Evolutionary conservation across 495 filamentous ascomycete genomes (phyloP).

Genomic region (Penicillium pulvis): DNA sequence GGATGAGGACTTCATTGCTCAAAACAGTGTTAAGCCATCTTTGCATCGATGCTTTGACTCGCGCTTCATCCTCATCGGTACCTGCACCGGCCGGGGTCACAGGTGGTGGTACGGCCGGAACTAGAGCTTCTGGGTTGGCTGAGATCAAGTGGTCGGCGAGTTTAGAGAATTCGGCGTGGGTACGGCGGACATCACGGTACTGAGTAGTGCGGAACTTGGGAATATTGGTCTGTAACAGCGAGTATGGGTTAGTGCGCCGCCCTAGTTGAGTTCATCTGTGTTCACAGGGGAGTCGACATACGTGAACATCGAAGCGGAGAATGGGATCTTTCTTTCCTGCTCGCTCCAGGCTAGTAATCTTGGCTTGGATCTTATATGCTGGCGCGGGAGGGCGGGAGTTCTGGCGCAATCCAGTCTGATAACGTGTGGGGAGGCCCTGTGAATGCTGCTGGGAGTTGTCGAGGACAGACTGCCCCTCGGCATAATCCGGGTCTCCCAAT

Average conservation of each 20-base stretch:
- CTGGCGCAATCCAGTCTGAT: constrained; percentile 48
- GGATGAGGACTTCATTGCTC: constrained; percentile 86
- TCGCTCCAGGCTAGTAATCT: constrained; percentile 89
- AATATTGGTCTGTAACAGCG: constrained; percentile 79
- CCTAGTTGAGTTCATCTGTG: background rate
- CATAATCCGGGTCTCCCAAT: constrained; percentile 40
- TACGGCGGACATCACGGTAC: constrained; percentile 93
- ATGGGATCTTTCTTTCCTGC: constrained; percentile 95
- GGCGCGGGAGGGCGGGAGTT: constrained; percentile 47
- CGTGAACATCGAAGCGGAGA: constrained; percentile 94
- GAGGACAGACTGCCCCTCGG: constrained; percentile 37
- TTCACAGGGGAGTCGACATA: constrained; percentile 46
- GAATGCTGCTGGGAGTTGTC: constrained; percentile 50
- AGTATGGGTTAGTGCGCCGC: background rate
- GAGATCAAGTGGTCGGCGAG: constrained; percentile 93
- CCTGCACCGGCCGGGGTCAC: constrained; percentile 92
- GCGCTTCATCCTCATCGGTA: constrained; percentile 92
- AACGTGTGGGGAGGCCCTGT: constrained; percentile 46
- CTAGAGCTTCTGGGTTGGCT: constrained; percentile 94
- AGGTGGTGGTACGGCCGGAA: constrained; percentile 91
- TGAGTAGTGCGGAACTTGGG: constrained; percentile 97
- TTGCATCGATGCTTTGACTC: constrained; percentile 87
- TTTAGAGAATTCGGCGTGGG: constrained; percentile 94
- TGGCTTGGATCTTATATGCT: constrained; percentile 85
- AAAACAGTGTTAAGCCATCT: constrained; percentile 94